These are phyloP conservation scores for Aphanomyces cochlioides DNA, from an alignment of 352 stramenopile species.

Conservation along the genomic window DNA sequence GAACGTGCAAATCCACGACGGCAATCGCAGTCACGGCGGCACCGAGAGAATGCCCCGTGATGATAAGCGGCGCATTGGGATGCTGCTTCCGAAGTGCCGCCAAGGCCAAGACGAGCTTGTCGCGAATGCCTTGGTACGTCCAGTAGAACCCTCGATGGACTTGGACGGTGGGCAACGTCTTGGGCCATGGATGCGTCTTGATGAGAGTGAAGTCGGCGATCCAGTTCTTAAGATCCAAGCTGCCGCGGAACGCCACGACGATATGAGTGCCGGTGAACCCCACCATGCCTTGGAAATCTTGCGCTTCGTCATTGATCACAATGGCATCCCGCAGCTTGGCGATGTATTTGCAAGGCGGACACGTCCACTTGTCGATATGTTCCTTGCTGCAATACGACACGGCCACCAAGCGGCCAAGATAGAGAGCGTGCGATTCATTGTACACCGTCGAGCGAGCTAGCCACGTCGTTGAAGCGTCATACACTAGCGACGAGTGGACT, in stretches of 20 bases:
- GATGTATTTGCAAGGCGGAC: conserved; percentile 61
- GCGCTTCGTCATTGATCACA: conserved; percentile 64
- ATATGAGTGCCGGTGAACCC: conserved; percentile 62
- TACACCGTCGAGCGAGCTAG: conserved; percentile 33
- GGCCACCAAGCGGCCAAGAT: conserved; percentile 68
- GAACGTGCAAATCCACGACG: conserved; percentile 62
- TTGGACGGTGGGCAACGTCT: conserved; percentile 49
- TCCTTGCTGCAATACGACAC: conserved; percentile 67
- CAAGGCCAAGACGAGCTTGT: conserved; percentile 45
- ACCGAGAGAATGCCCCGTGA: conserved; percentile 73
- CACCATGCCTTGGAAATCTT: conserved; percentile 76
- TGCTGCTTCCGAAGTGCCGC: conserved; percentile 37
- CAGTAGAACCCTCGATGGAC: conserved; percentile 82
- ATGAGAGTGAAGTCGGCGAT: conserved; percentile 81
- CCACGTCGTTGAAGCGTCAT: too few species aligned
- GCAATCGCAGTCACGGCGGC: conserved; percentile 67
- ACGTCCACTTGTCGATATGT: conserved; percentile 74
- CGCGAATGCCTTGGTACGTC: conserved; percentile 61
- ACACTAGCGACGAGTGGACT: too few species aligned
- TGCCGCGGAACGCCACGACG: conserved; percentile 74
- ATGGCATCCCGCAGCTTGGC: conserved; percentile 43
- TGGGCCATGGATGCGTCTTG: conserved; percentile 58
- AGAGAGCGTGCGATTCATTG: conserved; percentile 63
- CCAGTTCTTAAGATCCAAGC: conserved; percentile 81
- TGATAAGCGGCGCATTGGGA: conserved; percentile 47